phyloP scores from a whole-genome alignment of 306 rosid genomes.

The Arachis hypogaea region DNA sequence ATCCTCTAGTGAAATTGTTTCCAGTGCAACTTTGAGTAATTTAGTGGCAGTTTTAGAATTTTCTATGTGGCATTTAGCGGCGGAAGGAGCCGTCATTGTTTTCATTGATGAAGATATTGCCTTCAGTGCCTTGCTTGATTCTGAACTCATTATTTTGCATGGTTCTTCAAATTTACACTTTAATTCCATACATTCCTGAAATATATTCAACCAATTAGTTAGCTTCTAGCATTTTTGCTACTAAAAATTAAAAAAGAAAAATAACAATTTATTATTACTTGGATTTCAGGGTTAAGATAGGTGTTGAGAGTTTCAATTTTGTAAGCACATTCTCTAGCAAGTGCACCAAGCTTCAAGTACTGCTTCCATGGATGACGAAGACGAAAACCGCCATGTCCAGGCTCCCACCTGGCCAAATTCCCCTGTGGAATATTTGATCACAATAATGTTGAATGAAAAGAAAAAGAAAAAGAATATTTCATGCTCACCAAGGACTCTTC shows the following conservation, averaged over 20 bases:
- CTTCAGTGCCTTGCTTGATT: conserved; percentile 66
- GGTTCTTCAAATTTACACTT: conserved; percentile 52
- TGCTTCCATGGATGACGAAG: conserved; percentile 90
- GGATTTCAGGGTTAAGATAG: conserved; percentile 53
- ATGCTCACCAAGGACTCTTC: conserved; percentile 73
- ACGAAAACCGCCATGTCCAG: conserved; percentile 76
- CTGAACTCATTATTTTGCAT: conserved; percentile 67
- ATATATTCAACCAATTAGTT: neutral
- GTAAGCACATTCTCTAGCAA: conserved; percentile 74
- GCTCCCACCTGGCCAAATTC: conserved; percentile 95
- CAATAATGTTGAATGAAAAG: conserved; percentile 8
- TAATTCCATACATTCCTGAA: conserved; percentile 58
- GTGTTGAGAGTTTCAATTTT: conserved; percentile 70
- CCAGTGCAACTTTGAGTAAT: conserved; percentile 60
- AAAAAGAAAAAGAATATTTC: neutral
- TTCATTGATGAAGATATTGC: conserved; percentile 58
- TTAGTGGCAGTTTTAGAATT: conserved; percentile 57
- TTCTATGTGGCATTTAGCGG: conserved; percentile 53
- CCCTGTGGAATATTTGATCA: conserved; percentile 48
- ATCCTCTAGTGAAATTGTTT: conserved; percentile 45
- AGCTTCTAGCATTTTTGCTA: neutral
- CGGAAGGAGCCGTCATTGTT: conserved; percentile 60
- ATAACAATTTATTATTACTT: conserved; percentile 52
- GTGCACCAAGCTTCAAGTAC: conserved; percentile 77
- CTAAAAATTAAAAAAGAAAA: neutral